Evolutionary conservation across 148 eudicot species (phyloP), one percentile per base, ranked within the genome.

Genomic region (Cornus controversa): DNA sequence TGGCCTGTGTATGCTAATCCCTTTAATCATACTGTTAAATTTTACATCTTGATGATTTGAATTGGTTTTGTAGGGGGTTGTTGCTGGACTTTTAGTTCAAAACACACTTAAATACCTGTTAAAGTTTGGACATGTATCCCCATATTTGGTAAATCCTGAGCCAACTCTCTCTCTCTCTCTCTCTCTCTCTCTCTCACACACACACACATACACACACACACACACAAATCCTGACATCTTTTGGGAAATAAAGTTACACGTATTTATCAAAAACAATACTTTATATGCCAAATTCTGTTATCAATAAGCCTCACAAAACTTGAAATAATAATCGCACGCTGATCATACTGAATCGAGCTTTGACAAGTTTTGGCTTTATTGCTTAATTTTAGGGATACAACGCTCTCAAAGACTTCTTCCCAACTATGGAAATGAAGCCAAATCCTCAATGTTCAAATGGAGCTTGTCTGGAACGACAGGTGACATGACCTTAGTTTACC

Each of bases 371-470:
- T 54, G 34, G 68, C 20, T 78, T 71, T 29, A 25, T 63, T 84
- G 73, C 66, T 81, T 75, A 64, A 34, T 45, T 37, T 25, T 74
- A 94, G 98, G 98, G 98, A 65, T 94, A 94, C 77, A 94, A 91
- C 84, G 94, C 98, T 67, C 89, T 94, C 40, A 94, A 93, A 71
- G 98, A 94, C 83, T 94, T 22, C 77, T 94, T 94, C 69, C 98
- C 98, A 57, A 94, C 98, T 11, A 94, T 94, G 98, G 90, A 89
- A 83, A 94, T 94, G 97, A 94, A 91, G 87, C 98, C 98, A 81
- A 94, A 94, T 82, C 80, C 87, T 34, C 97, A 91, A 78, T 94
- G 98, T 87, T 82, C 97, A 74, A 94, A 94, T 86, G 79, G 87
- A 80, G 91, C 98, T 67, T 94, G 98, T 89, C 78, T 94, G 76